These are phyloP conservation scores for Kappamyces sp. DNA, from an alignment of 192 early-diverging fungal species.

Conservation along the genomic window DNA sequence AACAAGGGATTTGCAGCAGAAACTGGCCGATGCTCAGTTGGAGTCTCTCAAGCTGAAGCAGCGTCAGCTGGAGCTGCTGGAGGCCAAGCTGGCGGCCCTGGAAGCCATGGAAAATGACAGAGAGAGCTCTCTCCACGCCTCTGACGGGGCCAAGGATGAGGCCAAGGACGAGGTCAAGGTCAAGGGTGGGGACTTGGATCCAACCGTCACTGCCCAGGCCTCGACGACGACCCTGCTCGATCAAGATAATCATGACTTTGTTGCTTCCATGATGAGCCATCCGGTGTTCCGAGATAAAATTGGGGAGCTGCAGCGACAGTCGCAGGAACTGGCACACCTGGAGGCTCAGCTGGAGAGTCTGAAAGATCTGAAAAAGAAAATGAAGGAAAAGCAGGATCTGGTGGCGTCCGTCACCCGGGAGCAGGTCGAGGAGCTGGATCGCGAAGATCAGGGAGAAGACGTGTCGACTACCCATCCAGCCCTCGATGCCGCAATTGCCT, in stretches of 20 bases:
- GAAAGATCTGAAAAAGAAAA: slow-evolving; percentile 10
- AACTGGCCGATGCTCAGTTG: slow-evolving; percentile 4
- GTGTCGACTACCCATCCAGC: neutral
- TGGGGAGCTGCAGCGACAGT: neutral
- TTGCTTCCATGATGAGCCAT: neutral
- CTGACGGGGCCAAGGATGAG: neutral
- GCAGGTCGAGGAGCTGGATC: slow-evolving; percentile 1
- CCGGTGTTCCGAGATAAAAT: slow-evolving; percentile 1
- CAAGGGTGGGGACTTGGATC: no score
- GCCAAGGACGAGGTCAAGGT: neutral
- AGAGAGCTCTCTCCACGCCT: slow-evolving; percentile 1
- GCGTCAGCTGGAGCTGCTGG: slow-evolving; percentile 5
- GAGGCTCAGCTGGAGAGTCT: slow-evolving; percentile 10
- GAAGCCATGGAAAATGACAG: slow-evolving; percentile 6
- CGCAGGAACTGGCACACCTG: slow-evolving; percentile 3
- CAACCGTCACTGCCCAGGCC: neutral
- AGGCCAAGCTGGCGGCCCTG: slow-evolving; percentile 6
- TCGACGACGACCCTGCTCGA: slow-evolving; percentile 5
- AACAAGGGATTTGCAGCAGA: slow-evolving; percentile 11
- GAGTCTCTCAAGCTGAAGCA: slow-evolving; percentile 3
- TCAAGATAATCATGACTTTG: neutral
- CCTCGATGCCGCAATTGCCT: no score
- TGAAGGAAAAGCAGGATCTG: slow-evolving; percentile 17
- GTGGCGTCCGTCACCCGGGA: neutral
- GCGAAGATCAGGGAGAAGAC: slow-evolving; percentile 3